A percentile compares a stretch with the other conserved stretches of the same genome.
These are phyloP conservation scores for Nakazawaea ambrosiae DNA, from an alignment of 805 yeast genomes.

Conservation along the genomic window DNA sequence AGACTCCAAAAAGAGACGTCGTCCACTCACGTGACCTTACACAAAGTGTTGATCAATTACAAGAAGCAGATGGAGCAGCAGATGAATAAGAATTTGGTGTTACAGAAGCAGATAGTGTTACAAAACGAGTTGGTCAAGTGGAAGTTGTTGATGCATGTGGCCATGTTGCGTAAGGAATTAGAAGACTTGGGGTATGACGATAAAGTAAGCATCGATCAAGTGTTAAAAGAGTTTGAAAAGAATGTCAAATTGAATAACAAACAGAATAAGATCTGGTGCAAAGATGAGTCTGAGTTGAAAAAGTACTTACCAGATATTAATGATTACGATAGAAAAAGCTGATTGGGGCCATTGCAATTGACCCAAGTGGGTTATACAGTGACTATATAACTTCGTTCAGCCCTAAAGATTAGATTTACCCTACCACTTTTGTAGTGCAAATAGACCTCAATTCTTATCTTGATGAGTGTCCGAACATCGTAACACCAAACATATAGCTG, in stretches of 20 bases:
- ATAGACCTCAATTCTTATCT: too few relatives aligned
- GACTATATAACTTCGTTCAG: too few relatives aligned
- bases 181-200: constrained; percentile 45
- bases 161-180: constrained; percentile 55
- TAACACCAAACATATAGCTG: too few relatives aligned
- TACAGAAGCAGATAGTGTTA: constrained; percentile 40
- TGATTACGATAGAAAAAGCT: constrained; percentile 45
- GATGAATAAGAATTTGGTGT: constrained; percentile 42
- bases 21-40: neutral
- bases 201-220: constrained; percentile 52
- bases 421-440: too few relatives aligned
- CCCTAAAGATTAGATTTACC: too few relatives aligned
- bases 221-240: constrained; percentile 47
- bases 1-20: constrained; percentile 1
- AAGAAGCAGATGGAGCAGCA: constrained; percentile 45
- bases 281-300: constrained; percentile 43
- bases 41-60: constrained; percentile 12
- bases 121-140: constrained; percentile 30
- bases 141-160: constrained; percentile 51
- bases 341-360: constrained; percentile 12
- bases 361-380: too few relatives aligned
- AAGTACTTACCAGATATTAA: constrained; percentile 49
- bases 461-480: too few relatives aligned
- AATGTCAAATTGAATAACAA: constrained; percentile 53
- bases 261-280: constrained; percentile 53